Evolutionary conservation across 2,329 filamentous ascomycete genomes (phyloP), one percentile per base, ranked within the genome.

Genomic region (Fusarium cyanostomum): DNA sequence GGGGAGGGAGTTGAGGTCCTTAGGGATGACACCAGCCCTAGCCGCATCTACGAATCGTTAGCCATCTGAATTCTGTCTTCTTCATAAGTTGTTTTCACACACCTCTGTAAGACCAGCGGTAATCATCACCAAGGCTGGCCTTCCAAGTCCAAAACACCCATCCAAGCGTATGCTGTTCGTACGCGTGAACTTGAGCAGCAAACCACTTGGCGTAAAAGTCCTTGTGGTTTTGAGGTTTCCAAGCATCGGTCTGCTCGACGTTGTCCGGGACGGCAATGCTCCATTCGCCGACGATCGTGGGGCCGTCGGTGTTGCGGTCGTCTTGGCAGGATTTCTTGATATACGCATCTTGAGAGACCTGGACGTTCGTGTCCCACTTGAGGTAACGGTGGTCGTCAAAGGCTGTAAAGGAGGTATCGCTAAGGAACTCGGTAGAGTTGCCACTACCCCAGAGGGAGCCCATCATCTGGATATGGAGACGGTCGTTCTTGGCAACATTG

Each of bases 331-430:
- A 82, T 5, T 79, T 77, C 8, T 67, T 49, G 55, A 88, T 76
- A 64, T 87, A 88, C 10, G 74, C 71, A 6, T 73, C 64, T 31
- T 78, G 59, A 1, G 55, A 65, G 64, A 79, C 79, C 3, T 51
- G 24, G 13, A 72, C 56, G 43, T 52, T 64, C 6, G 56, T 59
- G n/a, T 71, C 69, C 78, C 80, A 88, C 70, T 87, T 87, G 38
- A 86, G 73, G 71, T 88, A 88, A 27, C 83, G 80, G 69, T 87
- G 85, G 73, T 86, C 82, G 69, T 88, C 85, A 65, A 82, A 88
- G 15, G 81, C 80, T 5, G 81, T 77, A 67, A 77, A 79, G 35
- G 76, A 73, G 12, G 75, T 74, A 63, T 77, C 73, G 11, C 74
- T 68, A 10, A 87, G 73, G 50, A 74, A 77, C 48, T 80, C 64